Conservation (phyloP, 2,329 filamentous ascomycete genomes). For the Curvularia eragrostidis region DNA sequence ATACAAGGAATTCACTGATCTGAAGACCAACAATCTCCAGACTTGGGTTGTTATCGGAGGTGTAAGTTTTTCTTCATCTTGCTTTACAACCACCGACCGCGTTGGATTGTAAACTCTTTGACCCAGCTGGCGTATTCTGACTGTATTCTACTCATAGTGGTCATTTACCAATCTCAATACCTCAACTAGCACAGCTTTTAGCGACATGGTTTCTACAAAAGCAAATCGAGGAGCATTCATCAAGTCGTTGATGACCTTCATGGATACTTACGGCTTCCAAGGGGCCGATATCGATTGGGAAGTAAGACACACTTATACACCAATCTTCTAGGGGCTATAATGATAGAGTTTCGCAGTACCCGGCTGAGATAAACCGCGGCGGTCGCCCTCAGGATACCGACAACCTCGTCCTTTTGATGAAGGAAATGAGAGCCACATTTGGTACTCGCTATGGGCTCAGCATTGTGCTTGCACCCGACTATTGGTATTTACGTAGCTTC, state of each 20-base stretch:
- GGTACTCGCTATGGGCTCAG: slow-evolving; percentile 34
- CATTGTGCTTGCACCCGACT: slow-evolving; percentile 28
- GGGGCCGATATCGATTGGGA: slow-evolving; percentile 57
- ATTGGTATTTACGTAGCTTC: slow-evolving; percentile 35
- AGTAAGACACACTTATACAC: too few relatives aligned
- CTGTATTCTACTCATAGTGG: slow-evolving; percentile 39
- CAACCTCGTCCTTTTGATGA: slow-evolving; percentile 33
- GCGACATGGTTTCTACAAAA: slow-evolving; percentile 37
- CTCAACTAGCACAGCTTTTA: slow-evolving; percentile 28
- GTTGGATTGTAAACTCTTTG: too few relatives aligned
- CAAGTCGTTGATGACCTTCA: slow-evolving; percentile 43
- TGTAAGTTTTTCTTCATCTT: background rate
- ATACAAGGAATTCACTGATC: slow-evolving; percentile 39
- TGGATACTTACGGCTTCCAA: slow-evolving; percentile 53
- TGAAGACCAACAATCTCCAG: slow-evolving; percentile 46
- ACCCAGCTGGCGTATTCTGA: too few relatives aligned
- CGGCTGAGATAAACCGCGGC: slow-evolving; percentile 42
- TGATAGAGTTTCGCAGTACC: too few relatives aligned
- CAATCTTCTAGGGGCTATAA: too few relatives aligned
- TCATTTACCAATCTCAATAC: slow-evolving; percentile 50
- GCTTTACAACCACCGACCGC: too few relatives aligned
- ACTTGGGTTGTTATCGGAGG: slow-evolving; percentile 53
- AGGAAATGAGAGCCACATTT: slow-evolving; percentile 26
- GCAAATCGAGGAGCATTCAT: background rate
- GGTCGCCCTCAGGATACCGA: slow-evolving; percentile 46